Conservation (phyloP, 1,139 yeast species). For the Candida pseudoviswanathii region DNA sequence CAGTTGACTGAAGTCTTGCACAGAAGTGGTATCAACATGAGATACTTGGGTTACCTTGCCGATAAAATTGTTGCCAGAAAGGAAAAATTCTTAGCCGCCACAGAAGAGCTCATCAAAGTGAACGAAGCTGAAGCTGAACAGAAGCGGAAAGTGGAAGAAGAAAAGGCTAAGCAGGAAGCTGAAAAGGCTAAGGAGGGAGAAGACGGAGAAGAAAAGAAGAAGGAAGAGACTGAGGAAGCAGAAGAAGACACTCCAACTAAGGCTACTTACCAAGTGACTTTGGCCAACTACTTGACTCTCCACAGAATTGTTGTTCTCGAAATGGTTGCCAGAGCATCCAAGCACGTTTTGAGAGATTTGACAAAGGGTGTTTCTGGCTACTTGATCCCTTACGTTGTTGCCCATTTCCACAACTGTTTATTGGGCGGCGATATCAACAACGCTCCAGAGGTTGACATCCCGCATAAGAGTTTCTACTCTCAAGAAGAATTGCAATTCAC, state of each 20-base stretch:
- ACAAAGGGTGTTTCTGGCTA: slow-evolving; percentile 53
- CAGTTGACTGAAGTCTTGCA: slow-evolving; percentile 75
- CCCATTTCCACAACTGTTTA: slow-evolving; percentile 75
- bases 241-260: slow-evolving; percentile 35
- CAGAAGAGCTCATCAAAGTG: slow-evolving; percentile 22
- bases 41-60: slow-evolving; percentile 77
- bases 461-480: slow-evolving; percentile 46
- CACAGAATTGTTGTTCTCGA: slow-evolving; percentile 59
- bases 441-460: slow-evolving; percentile 46
- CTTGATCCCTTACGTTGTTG: slow-evolving; percentile 58
- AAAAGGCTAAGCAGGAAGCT: slow-evolving; percentile 22
- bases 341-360: slow-evolving; percentile 66
- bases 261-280: slow-evolving; percentile 45
- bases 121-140: slow-evolving; percentile 32
- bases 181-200: slow-evolving; percentile 24
- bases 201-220: slow-evolving; percentile 26
- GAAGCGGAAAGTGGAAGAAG: slow-evolving; percentile 24
- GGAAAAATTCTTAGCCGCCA: slow-evolving; percentile 24
- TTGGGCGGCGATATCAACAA: slow-evolving; percentile 53
- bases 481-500: slow-evolving; percentile 46
- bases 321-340: slow-evolving; percentile 76
- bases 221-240: slow-evolving; percentile 24
- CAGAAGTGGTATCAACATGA: slow-evolving; percentile 80
- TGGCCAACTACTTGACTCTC: slow-evolving; percentile 50
- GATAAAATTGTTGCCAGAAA: slow-evolving; percentile 28